Base-by-base conservation (phyloP, 1,284 basidiomycete species). In the Grifola frondosa region DNA sequence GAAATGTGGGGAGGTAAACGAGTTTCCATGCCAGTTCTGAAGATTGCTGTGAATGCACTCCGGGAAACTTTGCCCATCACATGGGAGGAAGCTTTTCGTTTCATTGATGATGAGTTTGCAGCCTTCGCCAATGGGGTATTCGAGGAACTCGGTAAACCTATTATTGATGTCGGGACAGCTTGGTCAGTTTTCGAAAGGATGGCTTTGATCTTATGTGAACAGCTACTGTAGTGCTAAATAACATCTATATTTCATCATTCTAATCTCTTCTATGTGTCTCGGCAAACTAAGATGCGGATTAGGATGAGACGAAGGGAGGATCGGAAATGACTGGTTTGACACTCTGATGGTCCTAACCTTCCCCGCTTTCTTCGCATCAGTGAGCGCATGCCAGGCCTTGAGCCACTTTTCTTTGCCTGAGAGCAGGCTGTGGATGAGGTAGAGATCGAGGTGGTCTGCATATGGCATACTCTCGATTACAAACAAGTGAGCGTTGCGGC, bases 241-340 rank as follows among this genome's bases (percentile, higher is more conserved):
- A n/a, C n/a, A n/a, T n/a, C n/a, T n/a, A n/a, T n/a, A n/a, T n/a
- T n/a, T n/a, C n/a, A n/a, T n/a, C n/a, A n/a, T n/a, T n/a, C n/a
- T n/a, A n/a, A n/a, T n/a, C n/a, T n/a, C n/a, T n/a, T n/a, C n/a
- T n/a, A n/a, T n/a, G n/a, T n/a, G n/a, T n/a, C n/a, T n/a, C n/a
- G n/a, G n/a, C n/a, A n/a, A n/a, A n/a, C n/a, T n/a, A n/a, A n/a
- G n/a, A n/a, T n/a, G n/a, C n/a, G n/a, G n/a, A n/a, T n/a, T n/a
- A n/a, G n/a, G n/a, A n/a, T n/a, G n/a, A n/a, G n/a, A n/a, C n/a
- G 16, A 22, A 30, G 15, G 9, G n/a, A 6, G n/a, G 25, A 56
- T 71, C 43, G n/a, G n/a, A n/a, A n/a, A n/a, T n/a, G n/a, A 75
- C 74, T 73, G 81, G 56, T 82, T 82, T n/a, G 71, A 75, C 7